A percentile compares a stretch with the other conserved stretches of the same genome.
phyloP scores from a whole-genome alignment of 2,329 filamentous ascomycete genomes.

The Paraphaeosphaeria sporulosa region DNA sequence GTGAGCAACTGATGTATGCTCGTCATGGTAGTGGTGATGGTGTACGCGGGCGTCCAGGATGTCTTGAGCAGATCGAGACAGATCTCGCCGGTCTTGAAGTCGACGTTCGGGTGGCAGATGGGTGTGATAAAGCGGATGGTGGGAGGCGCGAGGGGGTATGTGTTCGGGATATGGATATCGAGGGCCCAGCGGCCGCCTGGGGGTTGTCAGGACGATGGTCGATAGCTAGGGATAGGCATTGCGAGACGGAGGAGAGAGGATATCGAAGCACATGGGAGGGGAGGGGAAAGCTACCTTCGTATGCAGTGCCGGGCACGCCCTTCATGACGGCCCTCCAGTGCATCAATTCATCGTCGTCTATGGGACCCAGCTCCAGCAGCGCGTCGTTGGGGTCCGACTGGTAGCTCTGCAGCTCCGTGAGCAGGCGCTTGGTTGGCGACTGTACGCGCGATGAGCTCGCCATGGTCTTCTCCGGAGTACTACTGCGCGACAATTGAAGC shows the following conservation, averaged over 20 bases:
- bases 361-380: constrained; percentile 64
- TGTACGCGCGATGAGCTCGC: constrained; percentile 42
- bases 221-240: neutral
- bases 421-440: constrained; percentile 64
- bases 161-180: constrained; percentile 74
- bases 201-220: constrained; percentile 4
- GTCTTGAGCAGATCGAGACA: constrained; percentile 85
- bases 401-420: constrained; percentile 68
- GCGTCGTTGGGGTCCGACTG: constrained; percentile 63
- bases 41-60: constrained; percentile 86
- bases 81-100: constrained; percentile 78
- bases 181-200: constrained; percentile 83
- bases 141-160: constrained; percentile 82
- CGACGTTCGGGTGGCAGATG: constrained; percentile 52
- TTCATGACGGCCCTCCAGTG: constrained; percentile 68
- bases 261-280: neutral
- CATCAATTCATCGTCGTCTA: constrained; percentile 64
- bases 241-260: neutral
- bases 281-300: constrained; percentile 59
- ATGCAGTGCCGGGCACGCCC: constrained; percentile 65
- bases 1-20: constrained; percentile 74
- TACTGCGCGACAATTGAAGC: neutral
- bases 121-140: constrained; percentile 76
- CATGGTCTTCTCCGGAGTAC: constrained; percentile 26
- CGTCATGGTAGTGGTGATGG: constrained; percentile 76